Percentiles rank a stretch among this genome's conserved stretches.
Evolutionary conservation across 768 basidiomycete species (phyloP).

Genomic region (Trametes maxima): DNA sequence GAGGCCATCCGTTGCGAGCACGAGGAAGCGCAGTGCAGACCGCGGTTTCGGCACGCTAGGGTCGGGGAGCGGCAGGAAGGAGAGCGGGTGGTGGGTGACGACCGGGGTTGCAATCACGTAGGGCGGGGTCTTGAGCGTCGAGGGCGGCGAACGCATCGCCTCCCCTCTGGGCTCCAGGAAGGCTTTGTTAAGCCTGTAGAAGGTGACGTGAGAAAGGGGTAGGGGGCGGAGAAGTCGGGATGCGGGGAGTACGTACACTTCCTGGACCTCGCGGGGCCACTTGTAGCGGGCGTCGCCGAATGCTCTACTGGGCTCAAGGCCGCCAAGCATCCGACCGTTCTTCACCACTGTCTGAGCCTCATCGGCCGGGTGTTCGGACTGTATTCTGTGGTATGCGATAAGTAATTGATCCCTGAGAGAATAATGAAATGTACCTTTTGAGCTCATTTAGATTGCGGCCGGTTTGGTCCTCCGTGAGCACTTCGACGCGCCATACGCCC

Average conservation of each 20-base stretch:
- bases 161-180: slow-evolving; percentile 67
- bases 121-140: slow-evolving; percentile 82
- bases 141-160: slow-evolving; percentile 59
- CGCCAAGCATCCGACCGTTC: slow-evolving; percentile 83
- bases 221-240: background rate
- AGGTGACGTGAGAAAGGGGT: background rate
- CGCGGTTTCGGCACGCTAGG: slow-evolving; percentile 30
- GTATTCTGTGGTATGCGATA: slow-evolving; percentile 52
- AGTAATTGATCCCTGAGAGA: background rate
- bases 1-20: slow-evolving; percentile 83
- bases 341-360: slow-evolving; percentile 75
- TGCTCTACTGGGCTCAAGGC: slow-evolving; percentile 83
- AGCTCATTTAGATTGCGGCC: slow-evolving; percentile 88
- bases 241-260: slow-evolving; percentile 50
- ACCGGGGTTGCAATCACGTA: slow-evolving; percentile 88
- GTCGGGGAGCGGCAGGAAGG: slow-evolving; percentile 45
- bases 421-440: slow-evolving; percentile 57
- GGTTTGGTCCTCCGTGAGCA: slow-evolving; percentile 95
- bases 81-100: slow-evolving; percentile 73
- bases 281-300: slow-evolving; percentile 93
- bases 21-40: slow-evolving; percentile 68
- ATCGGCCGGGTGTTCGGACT: slow-evolving; percentile 78
- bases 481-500: slow-evolving; percentile 88
- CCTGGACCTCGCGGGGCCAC: slow-evolving; percentile 74
- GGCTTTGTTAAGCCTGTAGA: slow-evolving; percentile 55